Evolutionary conservation across 2,329 filamentous ascomycete species (phyloP).

Genomic region (Ophiostoma fasciatum): DNA sequence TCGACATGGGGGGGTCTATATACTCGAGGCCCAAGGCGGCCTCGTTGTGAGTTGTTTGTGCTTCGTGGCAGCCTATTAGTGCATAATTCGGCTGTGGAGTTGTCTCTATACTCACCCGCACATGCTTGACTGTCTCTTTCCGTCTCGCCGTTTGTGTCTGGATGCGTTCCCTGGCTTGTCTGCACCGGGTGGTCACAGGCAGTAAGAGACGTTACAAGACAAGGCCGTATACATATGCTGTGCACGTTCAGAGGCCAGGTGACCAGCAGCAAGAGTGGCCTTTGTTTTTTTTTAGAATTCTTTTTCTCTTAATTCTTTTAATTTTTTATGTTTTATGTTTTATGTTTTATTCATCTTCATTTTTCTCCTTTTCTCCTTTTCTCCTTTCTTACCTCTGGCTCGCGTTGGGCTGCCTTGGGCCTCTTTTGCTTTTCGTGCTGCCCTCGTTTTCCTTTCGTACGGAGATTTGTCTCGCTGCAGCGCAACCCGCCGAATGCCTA

Average conservation of each 20-base stretch:
- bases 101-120: slow-evolving; percentile 3
- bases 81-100: slow-evolving; percentile 6
- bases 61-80: slow-evolving; percentile 10
- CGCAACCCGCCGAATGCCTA: no score
- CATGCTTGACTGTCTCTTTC: not conserved
- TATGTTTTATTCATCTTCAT: no score
- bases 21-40: no score
- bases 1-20: slow-evolving; percentile 7
- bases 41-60: slow-evolving; percentile 2
- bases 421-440: not conserved
- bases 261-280: no score
- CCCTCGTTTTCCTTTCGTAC: slow-evolving; percentile 3
- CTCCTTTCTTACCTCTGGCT: not conserved
- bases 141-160: not conserved
- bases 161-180: slow-evolving; percentile 3
- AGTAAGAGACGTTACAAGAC: slow-evolving; percentile 2
- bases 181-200: slow-evolving; percentile 4
- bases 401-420: no score
- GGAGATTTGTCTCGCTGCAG: no score
- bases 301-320: not conserved
- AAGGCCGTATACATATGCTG: slow-evolving; percentile 3
- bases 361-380: slow-evolving; percentile 6
- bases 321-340: no score
- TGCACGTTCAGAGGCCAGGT: not conserved
- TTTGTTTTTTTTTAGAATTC: no score